Conservation (phyloP, 495 filamentous ascomycete species). For the Podospora conica region DNA sequence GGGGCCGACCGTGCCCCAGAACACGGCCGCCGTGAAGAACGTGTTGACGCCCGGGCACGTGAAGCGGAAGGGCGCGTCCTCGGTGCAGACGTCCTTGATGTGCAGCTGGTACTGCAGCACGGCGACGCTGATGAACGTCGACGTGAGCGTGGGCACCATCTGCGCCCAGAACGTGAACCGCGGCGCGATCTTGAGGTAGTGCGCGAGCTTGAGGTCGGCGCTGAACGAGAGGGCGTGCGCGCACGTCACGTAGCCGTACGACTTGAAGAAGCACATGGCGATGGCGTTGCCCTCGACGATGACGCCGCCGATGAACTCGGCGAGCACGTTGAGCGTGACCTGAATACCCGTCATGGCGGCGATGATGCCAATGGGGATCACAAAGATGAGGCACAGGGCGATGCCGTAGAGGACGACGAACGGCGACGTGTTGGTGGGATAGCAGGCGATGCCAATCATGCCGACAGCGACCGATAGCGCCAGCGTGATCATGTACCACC, state of each 20-base stretch:
- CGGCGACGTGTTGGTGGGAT: slow-evolving; percentile 37
- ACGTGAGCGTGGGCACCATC: slow-evolving; percentile 35
- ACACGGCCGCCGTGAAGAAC: slow-evolving; percentile 40
- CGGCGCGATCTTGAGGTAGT: slow-evolving; percentile 41
- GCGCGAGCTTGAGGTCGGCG: slow-evolving; percentile 39
- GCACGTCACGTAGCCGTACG: slow-evolving; percentile 40
- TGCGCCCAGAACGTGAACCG: slow-evolving; percentile 39
- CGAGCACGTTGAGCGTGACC: slow-evolving; percentile 39
- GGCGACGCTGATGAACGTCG: slow-evolving; percentile 36
- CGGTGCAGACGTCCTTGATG: slow-evolving; percentile 35
- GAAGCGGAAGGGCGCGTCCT: slow-evolving; percentile 34
- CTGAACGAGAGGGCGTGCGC: slow-evolving; percentile 35
- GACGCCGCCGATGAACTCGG: slow-evolving; percentile 42
- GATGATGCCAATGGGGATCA: slow-evolving; percentile 40
- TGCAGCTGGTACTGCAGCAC: slow-evolving; percentile 39
- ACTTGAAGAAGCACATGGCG: slow-evolving; percentile 42
- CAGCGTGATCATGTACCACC: slow-evolving; percentile 37
- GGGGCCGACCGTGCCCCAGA: slow-evolving; percentile 43
- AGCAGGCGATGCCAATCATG: slow-evolving; percentile 32
- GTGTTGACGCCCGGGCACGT: slow-evolving; percentile 38
- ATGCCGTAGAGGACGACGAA: slow-evolving; percentile 40
- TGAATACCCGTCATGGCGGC: slow-evolving; percentile 38
- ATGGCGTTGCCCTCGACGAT: slow-evolving; percentile 37
- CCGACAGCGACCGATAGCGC: slow-evolving; percentile 30
- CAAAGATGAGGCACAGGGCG: slow-evolving; percentile 36